Base-by-base conservation (phyloP, 306 rosid genomes). In the Oemleria cerasiformis region DNA sequence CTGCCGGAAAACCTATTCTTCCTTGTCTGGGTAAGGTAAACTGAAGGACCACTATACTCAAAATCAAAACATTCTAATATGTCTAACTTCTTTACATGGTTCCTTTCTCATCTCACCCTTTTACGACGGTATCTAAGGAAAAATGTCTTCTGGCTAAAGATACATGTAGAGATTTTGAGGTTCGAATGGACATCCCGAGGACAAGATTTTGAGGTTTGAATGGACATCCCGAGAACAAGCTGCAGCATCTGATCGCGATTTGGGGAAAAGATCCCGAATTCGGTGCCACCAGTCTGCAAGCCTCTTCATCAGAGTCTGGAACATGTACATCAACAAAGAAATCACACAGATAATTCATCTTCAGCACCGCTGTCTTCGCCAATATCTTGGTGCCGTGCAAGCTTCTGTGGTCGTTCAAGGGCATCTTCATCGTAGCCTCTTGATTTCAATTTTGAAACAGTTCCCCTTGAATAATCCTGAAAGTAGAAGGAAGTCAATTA, bases 331-430 rank as follows among this genome's bases (percentile, higher is more conserved):
- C 48, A 74, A 51, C 45, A 34, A 65, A 60, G 71, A 76, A 73
- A 80, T 87, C 75, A 94, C 20, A 86, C 97, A 51, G 95, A 89
- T 85, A 94, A 74, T n/a, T 94, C 87, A 72, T 91, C 99, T 78
- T 94, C 98, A 9, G 78, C 92, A 68, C 91, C 97, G 73, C 97
- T 94, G 58, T 84, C 86, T 34, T 89, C 95, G 74, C 85, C 91
- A 42, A 81, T 61, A 74, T 95, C 96, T 21, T 83, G 82, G 72
- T 83, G 89, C 19, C 76, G 73, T 11, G 65, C 79, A 70, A 36
- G 81, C 79, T 92, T 85, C 61, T 73, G 86, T 17, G 86, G 73
- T 74, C 92, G 81, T 63, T 85, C 92, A 9, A 91, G 81, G 65
- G 66, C 93, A 63, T 90, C 92, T 70, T 87, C 98, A 43, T 86